Conservation (phyloP, 768 basidiomycete species). For the Tylopilus felleus region DNA sequence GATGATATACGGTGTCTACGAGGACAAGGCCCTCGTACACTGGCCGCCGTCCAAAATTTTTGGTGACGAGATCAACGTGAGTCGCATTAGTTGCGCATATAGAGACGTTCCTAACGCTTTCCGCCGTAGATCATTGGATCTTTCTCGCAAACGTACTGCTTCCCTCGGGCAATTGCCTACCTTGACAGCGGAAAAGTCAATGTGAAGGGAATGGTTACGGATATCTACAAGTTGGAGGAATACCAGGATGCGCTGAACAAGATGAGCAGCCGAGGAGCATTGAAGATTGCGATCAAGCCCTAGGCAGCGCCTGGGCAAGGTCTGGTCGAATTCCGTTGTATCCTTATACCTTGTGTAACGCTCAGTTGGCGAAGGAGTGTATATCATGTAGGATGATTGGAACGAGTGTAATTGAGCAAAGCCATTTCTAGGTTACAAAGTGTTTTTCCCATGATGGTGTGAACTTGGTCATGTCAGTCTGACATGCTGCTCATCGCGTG, state of each 20-base stretch:
- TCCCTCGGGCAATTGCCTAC: conserved; percentile 88
- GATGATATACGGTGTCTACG: conserved; percentile 90
- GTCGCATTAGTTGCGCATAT: neutral
- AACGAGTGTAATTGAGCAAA: neutral
- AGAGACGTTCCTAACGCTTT: neutral
- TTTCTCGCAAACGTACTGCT: conserved; percentile 85
- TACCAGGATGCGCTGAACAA: conserved; percentile 71
- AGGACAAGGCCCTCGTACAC: conserved; percentile 76
- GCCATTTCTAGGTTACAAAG: too few species aligned
- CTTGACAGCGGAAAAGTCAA: conserved; percentile 83
- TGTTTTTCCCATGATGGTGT: neutral
- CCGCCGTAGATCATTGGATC: conserved; percentile 75
- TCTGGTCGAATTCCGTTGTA: conserved; percentile 7
- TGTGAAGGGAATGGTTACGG: conserved; percentile 76
- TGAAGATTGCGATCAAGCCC: conserved; percentile 63
- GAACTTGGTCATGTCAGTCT: neutral
- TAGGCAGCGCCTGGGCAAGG: conserved; percentile 18
- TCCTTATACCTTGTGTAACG: conserved; percentile 20
- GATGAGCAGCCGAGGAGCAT: conserved; percentile 59
- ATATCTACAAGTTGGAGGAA: conserved; percentile 64
- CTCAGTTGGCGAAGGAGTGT: neutral
- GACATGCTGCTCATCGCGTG: neutral
- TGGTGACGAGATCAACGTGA: conserved; percentile 62
- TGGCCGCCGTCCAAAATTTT: conserved; percentile 87
- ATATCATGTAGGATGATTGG: neutral